Evolutionary conservation across 352 stramenopile species (phyloP).

Genomic region (Elongisporangium anandrum): DNA sequence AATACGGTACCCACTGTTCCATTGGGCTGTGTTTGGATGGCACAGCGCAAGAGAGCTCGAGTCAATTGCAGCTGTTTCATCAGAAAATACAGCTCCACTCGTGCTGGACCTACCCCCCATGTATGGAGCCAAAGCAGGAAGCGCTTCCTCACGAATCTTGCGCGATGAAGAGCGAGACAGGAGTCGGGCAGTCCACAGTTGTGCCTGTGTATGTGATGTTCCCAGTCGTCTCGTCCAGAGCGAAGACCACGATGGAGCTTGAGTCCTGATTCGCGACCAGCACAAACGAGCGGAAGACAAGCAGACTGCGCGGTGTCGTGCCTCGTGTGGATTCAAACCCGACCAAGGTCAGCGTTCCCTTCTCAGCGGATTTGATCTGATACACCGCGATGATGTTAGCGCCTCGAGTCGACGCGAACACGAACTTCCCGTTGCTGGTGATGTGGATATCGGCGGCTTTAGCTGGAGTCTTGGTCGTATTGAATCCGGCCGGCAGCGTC

Average conservation of each 20-base stretch:
- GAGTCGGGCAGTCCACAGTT: conserved; percentile 24
- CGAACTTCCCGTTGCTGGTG: conserved; percentile 26
- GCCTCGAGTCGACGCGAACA: conserved; percentile 44
- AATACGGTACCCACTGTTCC: not conserved
- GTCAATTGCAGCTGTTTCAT: too few species aligned
- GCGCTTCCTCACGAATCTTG: too few species aligned
- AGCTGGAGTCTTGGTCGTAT: not conserved
- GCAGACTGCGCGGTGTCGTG: conserved; percentile 27
- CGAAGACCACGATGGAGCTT: conserved; percentile 40
- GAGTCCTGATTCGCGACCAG: conserved; percentile 48
- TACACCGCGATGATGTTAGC: conserved; percentile 35
- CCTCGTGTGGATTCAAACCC: conserved; percentile 27
- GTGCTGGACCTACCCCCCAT: too few species aligned
- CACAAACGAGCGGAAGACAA: conserved; percentile 22
- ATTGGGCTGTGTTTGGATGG: too few species aligned
- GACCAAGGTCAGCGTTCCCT: conserved; percentile 18
- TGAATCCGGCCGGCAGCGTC: conserved; percentile 48
- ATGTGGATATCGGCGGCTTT: conserved; percentile 19
- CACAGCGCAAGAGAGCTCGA: too few species aligned
- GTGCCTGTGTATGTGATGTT: conserved; percentile 27
- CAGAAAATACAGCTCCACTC: too few species aligned
- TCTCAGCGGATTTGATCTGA: conserved; percentile 11
- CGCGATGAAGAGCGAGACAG: conserved; percentile 22
- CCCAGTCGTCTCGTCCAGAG: conserved; percentile 25
- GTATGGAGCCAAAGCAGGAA: too few species aligned